Evolutionary conservation across 345 rosid species (phyloP).

Genomic region (Geranium brycei): DNA sequence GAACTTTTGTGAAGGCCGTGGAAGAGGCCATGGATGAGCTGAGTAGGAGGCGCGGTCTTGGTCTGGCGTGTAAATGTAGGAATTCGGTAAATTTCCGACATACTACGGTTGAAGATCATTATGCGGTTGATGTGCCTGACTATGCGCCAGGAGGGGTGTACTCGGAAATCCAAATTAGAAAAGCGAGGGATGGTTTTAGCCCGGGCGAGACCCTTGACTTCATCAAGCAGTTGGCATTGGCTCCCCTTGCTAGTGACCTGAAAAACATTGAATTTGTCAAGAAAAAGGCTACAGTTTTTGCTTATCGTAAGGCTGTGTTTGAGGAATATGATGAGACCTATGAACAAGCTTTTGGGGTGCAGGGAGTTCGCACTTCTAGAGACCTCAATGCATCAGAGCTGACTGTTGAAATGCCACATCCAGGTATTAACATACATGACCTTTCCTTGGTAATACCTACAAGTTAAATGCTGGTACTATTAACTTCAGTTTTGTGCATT

Average conservation of each 20-base stretch:
- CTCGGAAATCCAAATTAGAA: conserved; percentile 56
- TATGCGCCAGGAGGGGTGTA: conserved; percentile 64
- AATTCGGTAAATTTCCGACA: conserved; percentile 61
- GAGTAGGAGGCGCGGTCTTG: conserved; percentile 68
- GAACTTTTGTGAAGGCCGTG: conserved; percentile 70
- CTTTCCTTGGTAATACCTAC: conserved; percentile 3
- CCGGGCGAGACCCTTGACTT: conserved; percentile 46
- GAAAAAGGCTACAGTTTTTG: conserved; percentile 49
- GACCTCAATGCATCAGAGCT: conserved; percentile 19
- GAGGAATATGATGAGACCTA: conserved; percentile 98
- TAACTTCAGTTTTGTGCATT: too few relatives aligned
- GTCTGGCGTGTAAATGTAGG: conserved; percentile 74
- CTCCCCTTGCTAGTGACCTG: conserved; percentile 33
- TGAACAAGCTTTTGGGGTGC: conserved; percentile 89
- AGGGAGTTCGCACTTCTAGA: conserved; percentile 24
- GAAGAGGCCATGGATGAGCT: conserved; percentile 94
- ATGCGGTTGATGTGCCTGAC: conserved; percentile 80
- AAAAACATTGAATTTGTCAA: conserved; percentile 34
- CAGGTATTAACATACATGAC: conserved; percentile 35
- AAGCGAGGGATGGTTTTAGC: conserved; percentile 51
- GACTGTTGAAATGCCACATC: conserved; percentile 35
- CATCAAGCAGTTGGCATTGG: conserved; percentile 54
- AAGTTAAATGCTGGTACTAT: too few relatives aligned
- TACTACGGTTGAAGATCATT: conserved; percentile 48
- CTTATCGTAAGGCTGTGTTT: conserved; percentile 70